Base-by-base conservation (phyloP, 371 early-diverging fungal genomes). In the Rhizopus delemar region DNA sequence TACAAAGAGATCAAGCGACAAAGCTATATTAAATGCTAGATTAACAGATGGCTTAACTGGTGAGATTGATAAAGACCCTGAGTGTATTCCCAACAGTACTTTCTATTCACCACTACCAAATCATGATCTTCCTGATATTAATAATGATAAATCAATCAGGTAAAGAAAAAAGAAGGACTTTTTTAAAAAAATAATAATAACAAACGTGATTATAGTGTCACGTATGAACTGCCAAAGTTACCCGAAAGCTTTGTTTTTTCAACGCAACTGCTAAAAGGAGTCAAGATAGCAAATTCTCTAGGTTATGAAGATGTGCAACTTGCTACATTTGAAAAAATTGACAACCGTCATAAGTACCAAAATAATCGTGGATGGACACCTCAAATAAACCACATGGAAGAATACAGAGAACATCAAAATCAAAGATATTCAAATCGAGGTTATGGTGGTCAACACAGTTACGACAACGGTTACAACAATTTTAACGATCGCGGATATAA, bases 71-170 rank as follows among this genome's bases (percentile, higher is more conserved):
- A 75, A 82, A 31, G 92, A 93, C 59, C 78, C 85, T 0, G 74
- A 83, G 12, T 86, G 80, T 66, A 74, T 91, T 55, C 94, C 94
- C 29, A 81, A 89, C 12, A 82, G 82, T 55, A 90, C 88, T 0
- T 81, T 87, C 46, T 75, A 78, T 29, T 87, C 87, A 3, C 94
- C 93, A 33, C 60, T 92, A 9, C 73, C 70, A 0, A 80, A 81
- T 32, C 78, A 81, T 51, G 82, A 80, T 32, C 54, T 82, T 35
- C 77, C 77, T 4, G 88, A 88, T 66, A 83, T 88, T 51, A 67
- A 74, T 5, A 77, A 80, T 41, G 82, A 88, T 53, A 79, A 73
- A 51, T 85, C 86, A 8, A 70, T 84, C 28, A 77, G 77, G 80
- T 80, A 61, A 32, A 32, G 2, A 16, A 15, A 52, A 34, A 35